Evolutionary conservation across 2,329 filamentous ascomycete genomes (phyloP).

Genomic region (Epichloe brachyelytri): DNA sequence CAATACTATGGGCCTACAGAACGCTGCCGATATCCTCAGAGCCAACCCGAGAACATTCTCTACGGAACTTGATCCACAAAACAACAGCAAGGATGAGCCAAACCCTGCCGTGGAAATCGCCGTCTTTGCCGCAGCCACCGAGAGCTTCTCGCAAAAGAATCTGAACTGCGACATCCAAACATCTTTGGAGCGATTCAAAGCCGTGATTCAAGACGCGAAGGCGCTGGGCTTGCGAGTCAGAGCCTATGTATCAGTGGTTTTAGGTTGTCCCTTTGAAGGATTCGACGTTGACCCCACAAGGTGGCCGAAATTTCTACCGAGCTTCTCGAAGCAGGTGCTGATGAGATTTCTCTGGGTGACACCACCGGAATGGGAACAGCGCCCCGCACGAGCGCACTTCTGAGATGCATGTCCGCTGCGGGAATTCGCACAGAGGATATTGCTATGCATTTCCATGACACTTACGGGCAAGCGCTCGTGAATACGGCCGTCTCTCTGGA

Average conservation of each 20-base stretch:
- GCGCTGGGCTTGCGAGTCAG: constrained; percentile 53
- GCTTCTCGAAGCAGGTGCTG: constrained; percentile 74
- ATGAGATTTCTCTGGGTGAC: constrained; percentile 82
- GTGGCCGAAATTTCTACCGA: constrained; percentile 55
- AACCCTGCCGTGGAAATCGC: constrained; percentile 54
- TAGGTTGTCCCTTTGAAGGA: constrained; percentile 68
- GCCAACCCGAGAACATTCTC: constrained; percentile 35
- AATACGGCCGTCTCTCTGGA: constrained; percentile 68
- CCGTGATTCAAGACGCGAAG: constrained; percentile 58
- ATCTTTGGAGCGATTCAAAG: constrained; percentile 56
- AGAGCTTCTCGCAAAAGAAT: constrained; percentile 68
- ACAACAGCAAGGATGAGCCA: constrained; percentile 23
- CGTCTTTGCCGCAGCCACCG: constrained; percentile 72
- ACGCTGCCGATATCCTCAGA: constrained; percentile 42
- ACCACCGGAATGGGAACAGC: constrained; percentile 84
- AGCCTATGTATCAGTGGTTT: constrained; percentile 68
- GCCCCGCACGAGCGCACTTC: constrained; percentile 51
- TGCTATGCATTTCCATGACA: constrained; percentile 81
- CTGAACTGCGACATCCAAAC: constrained; percentile 69
- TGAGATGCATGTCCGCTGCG: constrained; percentile 51
- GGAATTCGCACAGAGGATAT: constrained; percentile 58
- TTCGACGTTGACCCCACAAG: constrained; percentile 46
- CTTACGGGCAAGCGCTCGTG: constrained; percentile 73
- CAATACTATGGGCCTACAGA: constrained; percentile 59
- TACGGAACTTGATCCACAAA: constrained; percentile 34